Evolutionary conservation across 192 early-diverging fungal species (phyloP), one percentile per base, ranked within the genome.

Genomic region (Haplosporangium gracile): DNA sequence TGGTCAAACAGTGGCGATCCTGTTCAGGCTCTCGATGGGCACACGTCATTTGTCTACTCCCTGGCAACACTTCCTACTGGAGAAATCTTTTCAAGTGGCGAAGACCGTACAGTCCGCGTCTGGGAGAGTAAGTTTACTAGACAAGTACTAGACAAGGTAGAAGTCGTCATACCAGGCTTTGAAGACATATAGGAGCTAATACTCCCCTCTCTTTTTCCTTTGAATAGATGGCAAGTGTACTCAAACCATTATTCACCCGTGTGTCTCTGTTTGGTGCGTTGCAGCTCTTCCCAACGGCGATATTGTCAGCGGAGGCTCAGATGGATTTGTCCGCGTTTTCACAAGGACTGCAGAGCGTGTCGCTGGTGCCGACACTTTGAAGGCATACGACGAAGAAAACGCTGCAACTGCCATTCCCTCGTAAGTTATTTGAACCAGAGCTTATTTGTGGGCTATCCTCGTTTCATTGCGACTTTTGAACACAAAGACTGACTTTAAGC

Each of bases 21-120:
- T 68, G 43, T 96, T 26, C 91, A 92, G 22, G 97, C 95, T 77
- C 85, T 99, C 20, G 80, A 91, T 70, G 97, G 96, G 0, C 99
- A 99, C 83, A 96, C 96, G 1, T 96, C 97, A 26, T 99, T 98
- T 91, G 94, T 99, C 5, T 99, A 99, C 88, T 89, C 95, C 9
- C 77, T 98, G 47, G 87, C 83, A 22, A 90, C 92, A n/a, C 85
- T 96, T n/a, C 88, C 92, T 60, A 90, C 92, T 5, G 97, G 95
- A 43, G 93, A 97, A 74, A 89, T 98, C 69, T 94, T 96, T 10
- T 98, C 97, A 1, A 92, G 95, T 53, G 99, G 98, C 74, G 99
- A 99, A 91, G 99, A 99, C 78, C 92, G 98, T 45, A 92, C 96
- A 4, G 91, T 97, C 15, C 91, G 95, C 24, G 90, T 98, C 8